phyloP scores from a whole-genome alignment of 805 yeast genomes.

The Sporopachydermia quercuum region DNA sequence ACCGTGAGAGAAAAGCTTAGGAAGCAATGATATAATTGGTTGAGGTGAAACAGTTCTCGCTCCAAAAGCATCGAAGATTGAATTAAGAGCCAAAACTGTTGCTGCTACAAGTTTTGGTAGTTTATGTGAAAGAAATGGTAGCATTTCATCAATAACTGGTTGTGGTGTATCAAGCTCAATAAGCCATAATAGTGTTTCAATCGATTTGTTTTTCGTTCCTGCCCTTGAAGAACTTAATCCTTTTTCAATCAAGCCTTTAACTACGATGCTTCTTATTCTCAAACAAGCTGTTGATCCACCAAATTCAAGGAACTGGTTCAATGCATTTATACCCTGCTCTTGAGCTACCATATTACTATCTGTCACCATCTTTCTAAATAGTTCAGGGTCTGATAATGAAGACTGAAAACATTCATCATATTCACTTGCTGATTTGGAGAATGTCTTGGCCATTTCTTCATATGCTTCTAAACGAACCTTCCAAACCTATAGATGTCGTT shows the following conservation, averaged over 20 bases:
- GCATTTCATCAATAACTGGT: conserved; percentile 47
- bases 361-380: conserved; percentile 41
- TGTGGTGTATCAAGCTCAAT: conserved; percentile 56
- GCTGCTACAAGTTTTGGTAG: conserved; percentile 72
- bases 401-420: conserved; percentile 39
- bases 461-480: conserved; percentile 75
- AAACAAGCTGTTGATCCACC: conserved; percentile 33
- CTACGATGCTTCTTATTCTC: conserved; percentile 10
- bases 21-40: conserved; percentile 38
- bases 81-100: conserved; percentile 37
- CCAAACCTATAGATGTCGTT: conserved; percentile 36
- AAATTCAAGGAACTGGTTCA: conserved; percentile 37
- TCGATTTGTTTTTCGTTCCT: conserved; percentile 52
- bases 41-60: conserved; percentile 45
- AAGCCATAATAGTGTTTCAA: conserved; percentile 44
- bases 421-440: conserved; percentile 38
- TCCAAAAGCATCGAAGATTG: conserved; percentile 47
- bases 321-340: conserved; percentile 55
- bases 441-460: conserved; percentile 40
- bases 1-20: conserved; percentile 68
- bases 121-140: conserved; percentile 46
- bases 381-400: conserved; percentile 36
- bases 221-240: conserved; percentile 64
- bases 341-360: conserved; percentile 89
- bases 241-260: conserved; percentile 57